Percentiles rank a stretch among this genome's conserved stretches.
These are phyloP conservation scores for Rhizoclosmatium sp. DNA, from an alignment of 192 early-diverging fungal species.

Conservation along the genomic window DNA sequence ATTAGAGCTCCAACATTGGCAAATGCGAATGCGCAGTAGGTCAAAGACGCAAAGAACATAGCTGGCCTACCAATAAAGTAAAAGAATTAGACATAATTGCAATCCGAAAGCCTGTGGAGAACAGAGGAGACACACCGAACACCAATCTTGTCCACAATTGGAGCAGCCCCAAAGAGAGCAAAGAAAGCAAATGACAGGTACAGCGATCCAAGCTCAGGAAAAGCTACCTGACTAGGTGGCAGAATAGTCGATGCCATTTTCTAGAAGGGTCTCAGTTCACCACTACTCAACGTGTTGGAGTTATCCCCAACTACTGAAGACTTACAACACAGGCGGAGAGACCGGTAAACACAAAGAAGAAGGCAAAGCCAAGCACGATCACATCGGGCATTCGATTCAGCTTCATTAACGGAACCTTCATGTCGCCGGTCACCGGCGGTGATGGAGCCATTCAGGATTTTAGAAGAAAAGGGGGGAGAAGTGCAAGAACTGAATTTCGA, in stretches of 20 bases:
- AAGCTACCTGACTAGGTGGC: conserved; percentile 13
- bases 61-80: not conserved
- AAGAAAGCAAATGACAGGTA: conserved; percentile 36
- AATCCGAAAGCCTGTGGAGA: not conserved
- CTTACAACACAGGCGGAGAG: not conserved
- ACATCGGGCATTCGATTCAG: conserved; percentile 29
- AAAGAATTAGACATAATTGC: not conserved
- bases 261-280: not conserved
- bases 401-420: too few relatives aligned
- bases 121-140: not conserved
- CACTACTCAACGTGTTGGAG: not conserved
- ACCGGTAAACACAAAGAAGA: conserved; percentile 17
- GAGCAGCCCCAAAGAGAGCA: conserved; percentile 31
- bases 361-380: conserved; percentile 4
- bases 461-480: too few relatives aligned
- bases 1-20: conserved; percentile 9
- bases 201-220: conserved; percentile 23
- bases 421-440: too few relatives aligned
- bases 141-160: conserved; percentile 27
- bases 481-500: too few relatives aligned
- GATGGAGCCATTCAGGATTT: too few relatives aligned
- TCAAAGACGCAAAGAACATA: conserved; percentile 30
- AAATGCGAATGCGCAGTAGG: conserved; percentile 20
- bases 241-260: conserved; percentile 27
- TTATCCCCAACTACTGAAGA: not conserved